phyloP scores from a whole-genome alignment of 176 grass and related monocot genomes.

The Carex littledalei region DNA sequence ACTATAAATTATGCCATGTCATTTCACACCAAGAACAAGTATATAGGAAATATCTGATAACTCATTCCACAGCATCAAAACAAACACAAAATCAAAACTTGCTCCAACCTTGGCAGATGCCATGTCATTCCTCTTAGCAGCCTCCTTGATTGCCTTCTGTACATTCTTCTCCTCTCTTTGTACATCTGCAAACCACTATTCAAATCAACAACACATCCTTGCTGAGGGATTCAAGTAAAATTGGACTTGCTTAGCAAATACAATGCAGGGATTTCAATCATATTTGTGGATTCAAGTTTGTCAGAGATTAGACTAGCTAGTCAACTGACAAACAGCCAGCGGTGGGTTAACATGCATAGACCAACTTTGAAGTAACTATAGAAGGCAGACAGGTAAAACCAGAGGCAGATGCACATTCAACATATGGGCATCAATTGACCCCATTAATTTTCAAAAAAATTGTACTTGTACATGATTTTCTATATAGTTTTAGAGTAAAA shows the following conservation, averaged over 20 bases:
- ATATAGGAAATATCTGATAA: neutral
- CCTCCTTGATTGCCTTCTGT: slow-evolving; percentile 82
- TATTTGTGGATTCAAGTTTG: neutral
- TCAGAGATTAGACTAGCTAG: neutral
- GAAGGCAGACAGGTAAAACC: neutral
- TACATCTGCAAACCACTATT: slow-evolving; percentile 42
- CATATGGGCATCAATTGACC: too few relatives aligned
- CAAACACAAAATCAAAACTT: neutral
- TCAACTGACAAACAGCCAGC: neutral
- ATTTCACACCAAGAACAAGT: neutral
- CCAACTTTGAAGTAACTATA: neutral
- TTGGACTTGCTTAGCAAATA: neutral
- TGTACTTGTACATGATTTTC: too few relatives aligned
- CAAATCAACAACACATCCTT: neutral
- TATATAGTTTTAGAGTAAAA: too few relatives aligned
- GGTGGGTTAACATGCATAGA: neutral
- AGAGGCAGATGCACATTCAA: too few relatives aligned
- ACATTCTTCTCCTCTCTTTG: slow-evolving; percentile 90
- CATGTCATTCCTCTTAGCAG: slow-evolving; percentile 90
- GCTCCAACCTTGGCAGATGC: slow-evolving; percentile 68
- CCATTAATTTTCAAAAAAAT: too few relatives aligned
- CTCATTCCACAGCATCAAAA: neutral
- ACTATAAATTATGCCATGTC: neutral
- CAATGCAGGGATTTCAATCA: neutral
- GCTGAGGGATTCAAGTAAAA: neutral